Percentiles rank a stretch among this genome's conserved stretches.
Conservation (phyloP, 306 rosid genomes). For the Citrullus mucosospermus region DNA sequence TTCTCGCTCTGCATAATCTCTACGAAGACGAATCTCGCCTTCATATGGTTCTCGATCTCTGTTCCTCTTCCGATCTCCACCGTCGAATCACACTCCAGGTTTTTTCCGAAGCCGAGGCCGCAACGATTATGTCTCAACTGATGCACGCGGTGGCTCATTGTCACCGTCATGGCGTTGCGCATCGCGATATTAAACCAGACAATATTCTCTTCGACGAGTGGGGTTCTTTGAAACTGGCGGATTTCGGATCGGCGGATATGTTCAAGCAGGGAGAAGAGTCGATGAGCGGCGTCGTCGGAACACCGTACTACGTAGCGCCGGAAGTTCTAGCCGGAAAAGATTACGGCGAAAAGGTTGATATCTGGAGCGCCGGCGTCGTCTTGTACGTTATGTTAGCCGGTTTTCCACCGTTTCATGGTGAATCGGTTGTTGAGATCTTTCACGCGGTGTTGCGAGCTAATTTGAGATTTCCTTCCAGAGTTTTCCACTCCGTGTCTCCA, state of each 20-base stretch:
- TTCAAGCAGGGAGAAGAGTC: conserved; percentile 23
- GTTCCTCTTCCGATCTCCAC: conserved; percentile 35
- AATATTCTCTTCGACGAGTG: conserved; percentile 38
- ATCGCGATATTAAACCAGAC: conserved; percentile 64
- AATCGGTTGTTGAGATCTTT: conserved; percentile 42
- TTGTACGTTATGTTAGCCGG: conserved; percentile 54
- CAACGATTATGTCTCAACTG: conserved; percentile 29
- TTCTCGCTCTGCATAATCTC: conserved; percentile 25
- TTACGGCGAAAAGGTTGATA: conserved; percentile 53
- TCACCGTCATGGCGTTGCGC: conserved; percentile 49
- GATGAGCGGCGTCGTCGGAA: conserved; percentile 56
- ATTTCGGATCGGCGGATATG: conserved; percentile 56
- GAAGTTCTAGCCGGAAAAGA: conserved; percentile 45
- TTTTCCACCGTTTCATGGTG: conserved; percentile 50
- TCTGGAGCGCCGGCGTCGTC: conserved; percentile 81
- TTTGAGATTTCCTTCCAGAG: conserved; percentile 41
- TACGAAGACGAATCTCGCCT: conserved; percentile 47
- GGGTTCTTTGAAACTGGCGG: conserved; percentile 27
- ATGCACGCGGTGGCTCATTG: conserved; percentile 47
- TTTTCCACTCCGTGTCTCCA: conserved; percentile 32
- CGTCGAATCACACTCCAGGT: conserved; percentile 6
- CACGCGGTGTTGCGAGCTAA: conserved; percentile 45
- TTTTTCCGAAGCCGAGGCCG: conserved; percentile 34
- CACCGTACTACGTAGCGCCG: conserved; percentile 66
- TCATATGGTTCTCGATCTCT: conserved; percentile 52